Evolutionary conservation across 441 rosid genomes (phyloP).

Genomic region (Codiaeum variegatum): DNA sequence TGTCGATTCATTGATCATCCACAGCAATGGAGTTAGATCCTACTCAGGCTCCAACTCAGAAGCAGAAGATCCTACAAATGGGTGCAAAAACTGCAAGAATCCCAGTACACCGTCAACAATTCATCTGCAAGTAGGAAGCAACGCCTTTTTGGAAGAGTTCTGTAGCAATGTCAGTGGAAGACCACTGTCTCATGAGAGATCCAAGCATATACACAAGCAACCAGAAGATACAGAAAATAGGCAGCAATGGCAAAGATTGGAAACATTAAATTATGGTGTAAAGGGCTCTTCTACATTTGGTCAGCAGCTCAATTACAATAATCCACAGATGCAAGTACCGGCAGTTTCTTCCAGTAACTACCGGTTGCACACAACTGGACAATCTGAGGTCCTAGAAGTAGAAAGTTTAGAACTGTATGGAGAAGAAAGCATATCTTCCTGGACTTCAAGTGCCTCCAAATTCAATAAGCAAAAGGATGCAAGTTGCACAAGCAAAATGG

Average conservation of each 20-base stretch:
- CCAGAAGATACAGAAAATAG: constrained; percentile 30
- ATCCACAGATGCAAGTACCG: constrained; percentile 26
- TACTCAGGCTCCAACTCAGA: constrained; percentile 56
- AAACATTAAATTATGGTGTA: constrained; percentile 25
- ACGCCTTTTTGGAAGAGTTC: constrained; percentile 40
- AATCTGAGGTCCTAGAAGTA: constrained; percentile 32
- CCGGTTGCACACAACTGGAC: constrained; percentile 28
- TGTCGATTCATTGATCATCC: constrained; percentile 31
- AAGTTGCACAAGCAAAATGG: constrained; percentile 23
- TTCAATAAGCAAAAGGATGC: constrained; percentile 30
- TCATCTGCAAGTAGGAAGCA: constrained; percentile 33
- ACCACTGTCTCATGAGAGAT: constrained; percentile 31
- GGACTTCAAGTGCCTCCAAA: constrained; percentile 45
- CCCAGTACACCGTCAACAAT: constrained; percentile 27
- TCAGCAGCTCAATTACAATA: constrained; percentile 33
- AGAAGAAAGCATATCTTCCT: constrained; percentile 48
- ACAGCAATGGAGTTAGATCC: constrained; percentile 43
- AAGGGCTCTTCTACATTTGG: constrained; percentile 33
- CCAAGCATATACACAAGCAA: constrained; percentile 28
- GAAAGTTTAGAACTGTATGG: constrained; percentile 36
- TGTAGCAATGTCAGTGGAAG: constrained; percentile 31
- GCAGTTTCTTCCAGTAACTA: constrained; percentile 31
- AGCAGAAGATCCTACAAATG: constrained; percentile 36
- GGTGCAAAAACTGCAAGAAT: constrained; percentile 21
- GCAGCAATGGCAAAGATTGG: constrained; percentile 32